These are phyloP conservation scores for Eucalyptus cloeziana DNA, from an alignment of 345 rosid genomes.

Conservation along the genomic window DNA sequence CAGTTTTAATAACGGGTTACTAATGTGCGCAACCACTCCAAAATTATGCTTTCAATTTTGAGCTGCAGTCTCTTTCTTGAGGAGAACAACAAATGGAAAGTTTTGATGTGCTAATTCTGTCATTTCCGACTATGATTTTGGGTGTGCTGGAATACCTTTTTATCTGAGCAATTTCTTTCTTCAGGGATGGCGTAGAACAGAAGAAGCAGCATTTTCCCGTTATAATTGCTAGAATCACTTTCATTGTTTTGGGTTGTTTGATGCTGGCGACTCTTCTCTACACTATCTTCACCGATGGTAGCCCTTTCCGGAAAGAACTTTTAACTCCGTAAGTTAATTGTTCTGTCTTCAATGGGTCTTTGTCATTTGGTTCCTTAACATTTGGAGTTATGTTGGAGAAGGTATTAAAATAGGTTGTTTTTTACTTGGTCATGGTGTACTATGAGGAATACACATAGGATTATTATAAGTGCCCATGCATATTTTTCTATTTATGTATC, in stretches of 20 bases:
- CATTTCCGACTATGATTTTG: neutral
- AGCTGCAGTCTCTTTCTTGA: neutral
- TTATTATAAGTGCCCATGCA: neutral
- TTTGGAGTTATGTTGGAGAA: neutral
- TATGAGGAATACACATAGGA: neutral
- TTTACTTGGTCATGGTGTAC: neutral
- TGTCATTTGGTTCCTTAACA: neutral
- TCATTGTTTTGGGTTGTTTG: slow-evolving; percentile 49
- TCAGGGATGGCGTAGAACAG: slow-evolving; percentile 30
- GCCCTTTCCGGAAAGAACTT: slow-evolving; percentile 83
- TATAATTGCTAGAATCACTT: slow-evolving; percentile 39
- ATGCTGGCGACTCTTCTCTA: slow-evolving; percentile 69
- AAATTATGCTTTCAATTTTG: neutral
- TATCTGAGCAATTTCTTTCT: neutral
- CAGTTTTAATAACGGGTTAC: neutral
- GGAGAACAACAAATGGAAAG: neutral
- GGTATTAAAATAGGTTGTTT: neutral
- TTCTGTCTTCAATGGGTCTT: neutral
- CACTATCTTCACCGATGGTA: slow-evolving; percentile 59
- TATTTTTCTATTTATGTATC: neutral
- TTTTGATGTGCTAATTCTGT: neutral
- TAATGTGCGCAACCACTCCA: neutral
- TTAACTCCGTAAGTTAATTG: slow-evolving; percentile 54
- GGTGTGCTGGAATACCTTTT: neutral
- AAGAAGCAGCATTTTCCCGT: slow-evolving; percentile 36